Conservation (phyloP, 805 yeast species). For the Grigorovia yakushimaensis region DNA sequence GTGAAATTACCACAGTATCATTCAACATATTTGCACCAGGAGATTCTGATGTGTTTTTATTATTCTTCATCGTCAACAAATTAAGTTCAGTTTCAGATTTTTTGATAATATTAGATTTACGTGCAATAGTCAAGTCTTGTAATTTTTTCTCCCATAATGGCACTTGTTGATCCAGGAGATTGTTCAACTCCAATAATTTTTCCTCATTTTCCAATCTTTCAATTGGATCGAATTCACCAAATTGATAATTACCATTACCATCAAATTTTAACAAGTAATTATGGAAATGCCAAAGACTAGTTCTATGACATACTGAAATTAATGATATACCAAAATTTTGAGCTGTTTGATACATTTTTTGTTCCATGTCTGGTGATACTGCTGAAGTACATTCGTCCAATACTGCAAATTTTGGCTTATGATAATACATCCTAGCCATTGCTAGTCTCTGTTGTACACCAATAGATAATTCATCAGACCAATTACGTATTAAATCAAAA, state of each 20-base stretch:
- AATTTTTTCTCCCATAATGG: slow-evolving; percentile 59
- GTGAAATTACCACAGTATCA: background rate
- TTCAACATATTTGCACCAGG: background rate
- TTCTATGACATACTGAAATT: slow-evolving; percentile 84
- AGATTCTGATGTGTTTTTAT: background rate
- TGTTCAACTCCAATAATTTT: slow-evolving; percentile 63
- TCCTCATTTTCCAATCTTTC: slow-evolving; percentile 67
- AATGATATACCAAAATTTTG: slow-evolving; percentile 70
- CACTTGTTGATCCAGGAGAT: slow-evolving; percentile 54
- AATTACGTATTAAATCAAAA: slow-evolving; percentile 60
- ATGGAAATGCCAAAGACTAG: slow-evolving; percentile 90
- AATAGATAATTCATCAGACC: slow-evolving; percentile 81
- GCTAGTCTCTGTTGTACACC: slow-evolving; percentile 93
- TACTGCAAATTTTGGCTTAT: slow-evolving; percentile 86
- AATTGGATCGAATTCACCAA: slow-evolving; percentile 58
- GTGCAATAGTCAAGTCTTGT: slow-evolving; percentile 48
- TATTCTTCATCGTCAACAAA: slow-evolving; percentile 1
- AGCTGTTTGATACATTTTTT: slow-evolving; percentile 78
- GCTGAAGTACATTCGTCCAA: slow-evolving; percentile 94
- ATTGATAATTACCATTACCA: slow-evolving; percentile 65
- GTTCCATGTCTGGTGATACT: slow-evolving; percentile 84
- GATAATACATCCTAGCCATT: slow-evolving; percentile 86
- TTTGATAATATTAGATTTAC: slow-evolving; percentile 27
- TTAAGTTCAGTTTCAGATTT: slow-evolving; percentile 25
- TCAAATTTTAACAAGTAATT: slow-evolving; percentile 72